phyloP scores from a whole-genome alignment of 805 yeast species.

The Lipomyces yamadae region DNA sequence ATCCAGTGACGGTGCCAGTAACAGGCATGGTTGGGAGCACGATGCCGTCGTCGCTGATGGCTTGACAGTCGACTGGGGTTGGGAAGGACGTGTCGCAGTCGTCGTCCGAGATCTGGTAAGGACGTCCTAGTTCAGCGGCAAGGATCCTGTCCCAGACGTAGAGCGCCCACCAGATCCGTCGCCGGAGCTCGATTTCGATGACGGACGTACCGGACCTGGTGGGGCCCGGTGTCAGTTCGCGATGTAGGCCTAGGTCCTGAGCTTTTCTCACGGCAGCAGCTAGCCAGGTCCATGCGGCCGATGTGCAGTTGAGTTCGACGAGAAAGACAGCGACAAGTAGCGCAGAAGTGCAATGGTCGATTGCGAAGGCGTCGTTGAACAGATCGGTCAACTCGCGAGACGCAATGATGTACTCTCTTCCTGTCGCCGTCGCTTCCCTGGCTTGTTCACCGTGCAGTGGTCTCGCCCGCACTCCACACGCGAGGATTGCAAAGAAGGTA shows the following conservation, averaged over 20 bases:
- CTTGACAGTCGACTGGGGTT: slow-evolving; percentile 31
- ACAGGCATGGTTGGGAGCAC: background rate
- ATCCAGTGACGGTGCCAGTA: background rate
- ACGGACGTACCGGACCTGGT: slow-evolving; percentile 6
- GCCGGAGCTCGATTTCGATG: slow-evolving; percentile 29
- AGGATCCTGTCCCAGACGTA: slow-evolving; percentile 40
- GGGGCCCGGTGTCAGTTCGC: slow-evolving; percentile 6
- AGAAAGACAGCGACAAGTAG: slow-evolving; percentile 38
- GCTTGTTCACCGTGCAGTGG: slow-evolving; percentile 31
- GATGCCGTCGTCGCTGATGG: slow-evolving; percentile 16
- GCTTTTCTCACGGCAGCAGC: slow-evolving; percentile 35
- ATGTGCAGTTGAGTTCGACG: slow-evolving; percentile 36
- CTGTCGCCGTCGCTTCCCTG: slow-evolving; percentile 23
- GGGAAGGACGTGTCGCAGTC: slow-evolving; percentile 34
- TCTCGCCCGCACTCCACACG: slow-evolving; percentile 39
- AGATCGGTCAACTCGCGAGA: slow-evolving; percentile 27
- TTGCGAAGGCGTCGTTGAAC: slow-evolving; percentile 31
- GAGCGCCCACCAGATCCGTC: slow-evolving; percentile 41
- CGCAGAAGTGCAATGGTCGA: slow-evolving; percentile 35
- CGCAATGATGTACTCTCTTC: slow-evolving; percentile 23
- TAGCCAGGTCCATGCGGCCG: slow-evolving; percentile 41
- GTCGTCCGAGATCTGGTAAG: slow-evolving; percentile 27
- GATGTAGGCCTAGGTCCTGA: slow-evolving; percentile 35
- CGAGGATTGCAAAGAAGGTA: slow-evolving; percentile 39
- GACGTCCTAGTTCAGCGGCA: slow-evolving; percentile 35